Percentiles rank a stretch among this genome's conserved stretches.
Conservation (phyloP, 164 flowering plant species). For the Vitis rupestris region DNA sequence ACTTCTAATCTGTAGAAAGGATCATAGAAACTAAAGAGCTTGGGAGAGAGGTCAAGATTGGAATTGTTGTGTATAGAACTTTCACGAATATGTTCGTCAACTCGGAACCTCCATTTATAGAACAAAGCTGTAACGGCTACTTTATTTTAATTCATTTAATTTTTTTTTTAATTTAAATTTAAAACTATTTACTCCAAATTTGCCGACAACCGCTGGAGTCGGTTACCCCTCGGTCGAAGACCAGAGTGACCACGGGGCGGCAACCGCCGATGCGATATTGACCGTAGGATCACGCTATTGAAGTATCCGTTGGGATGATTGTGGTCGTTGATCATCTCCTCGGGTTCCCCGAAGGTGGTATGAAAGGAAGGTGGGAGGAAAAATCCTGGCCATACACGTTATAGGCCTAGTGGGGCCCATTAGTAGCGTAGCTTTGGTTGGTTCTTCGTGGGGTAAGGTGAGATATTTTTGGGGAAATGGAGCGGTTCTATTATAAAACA, state of each 20-base stretch:
- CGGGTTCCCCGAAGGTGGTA: slow-evolving; percentile 10
- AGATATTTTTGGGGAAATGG: too few relatives aligned
- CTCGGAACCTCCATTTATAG: slow-evolving; percentile 19
- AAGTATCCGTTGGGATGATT: slow-evolving; percentile 29
- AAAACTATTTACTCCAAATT: slow-evolving; percentile 20
- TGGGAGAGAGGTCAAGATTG: not conserved
- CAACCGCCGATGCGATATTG: slow-evolving; percentile 39
- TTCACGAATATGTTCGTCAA: not conserved
- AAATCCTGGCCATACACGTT: slow-evolving; percentile 31
- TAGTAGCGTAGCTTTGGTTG: too few relatives aligned
- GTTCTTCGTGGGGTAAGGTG: too few relatives aligned
- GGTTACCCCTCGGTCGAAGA: slow-evolving; percentile 12
- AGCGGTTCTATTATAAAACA: too few relatives aligned
- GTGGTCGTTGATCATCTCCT: slow-evolving; percentile 33
- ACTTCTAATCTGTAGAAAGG: not conserved
- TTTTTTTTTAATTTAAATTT: not conserved
- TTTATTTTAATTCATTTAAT: slow-evolving; percentile 9
- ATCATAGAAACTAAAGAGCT: not conserved
- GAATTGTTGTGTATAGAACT: not conserved
- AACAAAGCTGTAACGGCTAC: slow-evolving; percentile 30
- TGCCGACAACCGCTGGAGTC: slow-evolving; percentile 35
- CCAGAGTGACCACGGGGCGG: slow-evolving; percentile 44
- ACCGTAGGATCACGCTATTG: slow-evolving; percentile 39
- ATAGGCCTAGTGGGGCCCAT: not conserved
- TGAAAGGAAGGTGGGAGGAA: not conserved